Conservation (phyloP, 2,329 filamentous ascomycete species). For the Apiospora saccharicola region DNA sequence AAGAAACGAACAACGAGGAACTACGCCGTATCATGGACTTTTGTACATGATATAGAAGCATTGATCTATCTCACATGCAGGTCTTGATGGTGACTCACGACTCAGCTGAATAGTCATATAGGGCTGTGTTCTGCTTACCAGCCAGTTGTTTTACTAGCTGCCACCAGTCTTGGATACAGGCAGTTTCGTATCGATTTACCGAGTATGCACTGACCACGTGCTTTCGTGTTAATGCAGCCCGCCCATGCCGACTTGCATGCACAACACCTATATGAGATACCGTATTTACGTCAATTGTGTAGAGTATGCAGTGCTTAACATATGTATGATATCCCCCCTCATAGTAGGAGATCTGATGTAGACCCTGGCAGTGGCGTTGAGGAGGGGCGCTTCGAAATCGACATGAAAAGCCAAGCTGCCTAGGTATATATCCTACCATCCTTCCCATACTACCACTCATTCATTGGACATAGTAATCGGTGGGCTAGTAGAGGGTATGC, state of each 20-base stretch:
- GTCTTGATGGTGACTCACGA: neutral
- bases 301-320: neutral
- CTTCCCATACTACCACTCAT: neutral
- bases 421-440: neutral
- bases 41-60: constrained; percentile 1
- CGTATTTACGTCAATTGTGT: neutral
- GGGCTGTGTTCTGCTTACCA: neutral
- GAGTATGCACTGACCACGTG: constrained; percentile 17
- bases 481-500: neutral
- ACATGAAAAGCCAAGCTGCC: neutral
- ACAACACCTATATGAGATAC: neutral
- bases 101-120: neutral
- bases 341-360: neutral
- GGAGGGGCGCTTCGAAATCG: neutral
- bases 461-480: neutral
- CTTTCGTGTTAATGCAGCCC: constrained; percentile 3
- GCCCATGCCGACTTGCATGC: constrained; percentile 11
- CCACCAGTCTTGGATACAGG: neutral
- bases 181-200: constrained; percentile 8
- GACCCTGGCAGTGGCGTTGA: neutral
- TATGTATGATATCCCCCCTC: neutral
- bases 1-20: neutral
- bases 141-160: neutral
- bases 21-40: constrained; percentile 20
- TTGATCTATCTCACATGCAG: constrained; percentile 2